These are phyloP conservation scores for Mycosphaerella sp. DNA, from an alignment of 2,329 filamentous ascomycete species.

Conservation along the genomic window DNA sequence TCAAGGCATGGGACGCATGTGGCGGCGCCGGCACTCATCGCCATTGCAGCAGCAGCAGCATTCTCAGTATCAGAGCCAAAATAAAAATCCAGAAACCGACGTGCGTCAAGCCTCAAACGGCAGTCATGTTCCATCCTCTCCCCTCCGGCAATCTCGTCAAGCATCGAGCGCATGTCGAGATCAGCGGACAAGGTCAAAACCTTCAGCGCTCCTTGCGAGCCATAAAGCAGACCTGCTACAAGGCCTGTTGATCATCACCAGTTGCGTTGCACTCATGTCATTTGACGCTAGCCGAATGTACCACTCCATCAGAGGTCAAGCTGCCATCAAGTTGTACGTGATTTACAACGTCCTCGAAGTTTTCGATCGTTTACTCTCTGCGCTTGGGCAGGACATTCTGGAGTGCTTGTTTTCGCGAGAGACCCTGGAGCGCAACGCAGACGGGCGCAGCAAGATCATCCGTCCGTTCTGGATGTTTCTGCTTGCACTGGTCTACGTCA, in stretches of 20 bases:
- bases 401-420: constrained; percentile 94
- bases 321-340: constrained; percentile 95
- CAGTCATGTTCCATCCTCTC: constrained; percentile 3
- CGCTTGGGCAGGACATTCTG: constrained; percentile 89
- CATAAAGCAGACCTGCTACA: constrained; percentile 95
- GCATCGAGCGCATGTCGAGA: constrained; percentile 47
- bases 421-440: constrained; percentile 77
- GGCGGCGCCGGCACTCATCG: constrained; percentile 44
- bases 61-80: background rate
- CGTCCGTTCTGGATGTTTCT: constrained; percentile 87
- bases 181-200: constrained; percentile 72
- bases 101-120: background rate
- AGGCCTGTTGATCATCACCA: constrained; percentile 79
- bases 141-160: constrained; percentile 18
- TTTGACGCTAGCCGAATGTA: constrained; percentile 98
- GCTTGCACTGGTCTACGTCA: constrained; percentile 79
- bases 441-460: constrained; percentile 85
- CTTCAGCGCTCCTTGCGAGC: constrained; percentile 75
- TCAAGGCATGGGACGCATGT: constrained; percentile 70
- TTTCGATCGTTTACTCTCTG: constrained; percentile 80
- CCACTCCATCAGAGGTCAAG: constrained; percentile 91
- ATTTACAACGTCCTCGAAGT: constrained; percentile 98
- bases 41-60: constrained; percentile 1
- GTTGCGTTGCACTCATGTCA: constrained; percentile 76
- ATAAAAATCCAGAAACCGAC: background rate